Percentiles rank a stretch among this genome's conserved stretches.
phyloP scores from a whole-genome alignment of 129 eudicot species.

The Smallanthus sonchifolius region DNA sequence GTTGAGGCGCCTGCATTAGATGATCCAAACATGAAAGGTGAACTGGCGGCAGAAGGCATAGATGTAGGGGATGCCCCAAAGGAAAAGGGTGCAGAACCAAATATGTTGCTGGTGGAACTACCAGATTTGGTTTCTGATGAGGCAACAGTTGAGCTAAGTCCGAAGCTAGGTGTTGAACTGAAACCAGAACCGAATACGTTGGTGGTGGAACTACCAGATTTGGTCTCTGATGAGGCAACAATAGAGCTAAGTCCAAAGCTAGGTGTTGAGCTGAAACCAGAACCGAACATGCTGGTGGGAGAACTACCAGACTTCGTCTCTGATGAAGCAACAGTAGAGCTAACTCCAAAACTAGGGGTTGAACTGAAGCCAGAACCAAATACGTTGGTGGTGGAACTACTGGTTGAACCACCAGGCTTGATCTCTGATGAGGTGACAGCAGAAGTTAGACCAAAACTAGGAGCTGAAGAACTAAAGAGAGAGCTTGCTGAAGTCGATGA shows the following conservation, averaged over 20 bases:
- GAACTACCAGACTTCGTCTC: conserved; percentile 22
- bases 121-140: conserved; percentile 16
- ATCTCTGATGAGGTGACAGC: conserved; percentile 27
- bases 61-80: conserved; percentile 50
- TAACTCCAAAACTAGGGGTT: conserved; percentile 25
- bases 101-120: conserved; percentile 34
- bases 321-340: conserved; percentile 16
- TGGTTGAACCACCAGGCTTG: conserved; percentile 24
- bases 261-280: conserved; percentile 26
- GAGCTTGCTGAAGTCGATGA: conserved; percentile 26
- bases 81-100: conserved; percentile 42
- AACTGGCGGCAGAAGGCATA: conserved; percentile 26
- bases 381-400: conserved; percentile 29
- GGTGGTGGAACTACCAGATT: conserved; percentile 23
- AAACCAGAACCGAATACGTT: conserved; percentile 35
- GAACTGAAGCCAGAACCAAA: conserved; percentile 36
- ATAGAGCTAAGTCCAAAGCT: conserved; percentile 23
- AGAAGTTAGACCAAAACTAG: conserved; percentile 34
- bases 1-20: conserved; percentile 43
- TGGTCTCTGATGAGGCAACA: conserved; percentile 21
- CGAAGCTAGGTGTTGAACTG: conserved; percentile 29
- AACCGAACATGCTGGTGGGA: conserved; percentile 33
- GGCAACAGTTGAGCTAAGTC: conserved; percentile 10
- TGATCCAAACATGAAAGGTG: conserved; percentile 42
- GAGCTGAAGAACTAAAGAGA: conserved; percentile 27